Evolutionary conservation across 768 basidiomycete genomes (phyloP).

Genomic region (Collybiopsis confluens): DNA sequence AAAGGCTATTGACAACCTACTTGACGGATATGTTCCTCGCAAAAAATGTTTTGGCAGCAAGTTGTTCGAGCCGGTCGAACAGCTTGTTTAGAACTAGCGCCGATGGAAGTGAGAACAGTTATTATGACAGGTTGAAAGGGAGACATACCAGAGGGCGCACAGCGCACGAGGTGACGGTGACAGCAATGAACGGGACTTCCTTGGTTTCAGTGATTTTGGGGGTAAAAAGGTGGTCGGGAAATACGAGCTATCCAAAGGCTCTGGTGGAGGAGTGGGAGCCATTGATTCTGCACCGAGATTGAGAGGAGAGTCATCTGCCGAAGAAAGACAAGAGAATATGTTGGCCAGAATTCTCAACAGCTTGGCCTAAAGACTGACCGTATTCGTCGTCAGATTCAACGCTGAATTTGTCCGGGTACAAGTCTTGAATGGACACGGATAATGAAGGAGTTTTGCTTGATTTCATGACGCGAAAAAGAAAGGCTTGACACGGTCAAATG

Average conservation of each 20-base stretch:
- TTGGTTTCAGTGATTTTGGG: too few relatives aligned
- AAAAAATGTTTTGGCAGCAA: background rate
- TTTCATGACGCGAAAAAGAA: too few relatives aligned
- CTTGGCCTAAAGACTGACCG: background rate
- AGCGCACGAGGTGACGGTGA: background rate
- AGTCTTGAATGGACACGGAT: background rate
- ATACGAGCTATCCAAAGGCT: background rate
- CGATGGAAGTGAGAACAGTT: too few relatives aligned
- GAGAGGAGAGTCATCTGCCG: background rate
- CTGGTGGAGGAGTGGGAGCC: background rate
- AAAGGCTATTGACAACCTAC: background rate
- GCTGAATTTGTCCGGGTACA: conserved; percentile 1
- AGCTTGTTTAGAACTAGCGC: background rate
- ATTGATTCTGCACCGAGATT: background rate
- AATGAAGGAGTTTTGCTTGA: background rate
- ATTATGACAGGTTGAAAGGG: background rate
- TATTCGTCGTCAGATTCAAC: background rate
- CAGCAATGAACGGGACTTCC: background rate
- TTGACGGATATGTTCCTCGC: background rate
- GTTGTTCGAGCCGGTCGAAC: background rate
- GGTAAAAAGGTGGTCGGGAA: background rate
- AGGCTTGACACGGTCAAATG: too few relatives aligned
- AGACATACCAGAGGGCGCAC: background rate
- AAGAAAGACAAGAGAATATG: too few relatives aligned
- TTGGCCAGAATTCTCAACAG: too few relatives aligned